phyloP scores from a whole-genome alignment of 1,284 basidiomycete genomes.

The Puccinia hordei region DNA sequence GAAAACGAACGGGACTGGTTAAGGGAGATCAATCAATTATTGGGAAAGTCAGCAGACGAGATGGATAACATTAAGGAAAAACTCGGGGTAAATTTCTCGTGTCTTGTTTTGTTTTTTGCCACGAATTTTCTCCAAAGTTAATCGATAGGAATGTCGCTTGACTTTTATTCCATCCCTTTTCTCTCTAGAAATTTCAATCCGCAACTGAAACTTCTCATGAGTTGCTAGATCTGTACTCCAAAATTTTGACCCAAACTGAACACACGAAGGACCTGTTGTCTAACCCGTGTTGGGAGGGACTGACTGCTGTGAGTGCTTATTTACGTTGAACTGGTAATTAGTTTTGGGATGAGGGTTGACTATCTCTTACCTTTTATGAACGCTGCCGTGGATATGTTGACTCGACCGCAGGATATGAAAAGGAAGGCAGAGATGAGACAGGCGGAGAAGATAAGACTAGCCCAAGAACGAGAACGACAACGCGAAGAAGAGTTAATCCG shows the following conservation, averaged over 20 bases:
- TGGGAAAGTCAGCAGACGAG: conserved; percentile 49
- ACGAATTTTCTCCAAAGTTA: not conserved
- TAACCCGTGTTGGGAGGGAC: conserved; percentile 54
- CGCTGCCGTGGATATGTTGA: too few species aligned
- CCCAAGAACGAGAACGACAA: conserved; percentile 10
- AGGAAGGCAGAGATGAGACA: not conserved
- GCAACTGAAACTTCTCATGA: conserved; percentile 54
- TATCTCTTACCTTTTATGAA: not conserved
- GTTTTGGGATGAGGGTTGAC: not conserved
- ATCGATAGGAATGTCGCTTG: not conserved
- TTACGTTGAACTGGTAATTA: not conserved
- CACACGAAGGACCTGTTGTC: conserved; percentile 55
- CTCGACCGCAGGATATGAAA: conserved; percentile 28
- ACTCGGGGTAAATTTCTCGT: conserved; percentile 51
- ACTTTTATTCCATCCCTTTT: not conserved
- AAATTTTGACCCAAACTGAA: conserved; percentile 56
- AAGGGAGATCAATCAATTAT: conserved; percentile 53
- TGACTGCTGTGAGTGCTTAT: conserved; percentile 20
- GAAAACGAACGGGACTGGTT: conserved; percentile 53
- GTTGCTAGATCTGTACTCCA: conserved; percentile 56
- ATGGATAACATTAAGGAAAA: conserved; percentile 51
- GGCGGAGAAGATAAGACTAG: conserved; percentile 22
- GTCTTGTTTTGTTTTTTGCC: too few species aligned
- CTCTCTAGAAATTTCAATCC: conserved; percentile 51
- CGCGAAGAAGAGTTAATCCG: conserved; percentile 7